A percentile compares a stretch with the other conserved stretches of the same genome.
Evolutionary conservation across 2,329 filamentous ascomycete species (phyloP).

Genomic region (Tricladium varicosporioides): DNA sequence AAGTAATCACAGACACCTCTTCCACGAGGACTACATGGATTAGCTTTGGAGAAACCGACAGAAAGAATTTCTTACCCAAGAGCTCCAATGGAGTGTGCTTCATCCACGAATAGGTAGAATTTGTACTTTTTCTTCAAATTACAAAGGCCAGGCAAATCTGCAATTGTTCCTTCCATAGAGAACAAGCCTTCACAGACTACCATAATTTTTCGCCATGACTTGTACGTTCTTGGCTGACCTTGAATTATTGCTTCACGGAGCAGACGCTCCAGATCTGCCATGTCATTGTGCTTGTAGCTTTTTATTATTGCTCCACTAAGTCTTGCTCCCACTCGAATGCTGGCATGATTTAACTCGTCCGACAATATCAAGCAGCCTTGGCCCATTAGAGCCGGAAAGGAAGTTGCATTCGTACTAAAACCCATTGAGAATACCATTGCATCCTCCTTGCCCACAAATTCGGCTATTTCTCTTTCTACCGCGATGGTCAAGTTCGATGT

Average conservation of each 20-base stretch:
- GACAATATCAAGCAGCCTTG: conserved; percentile 92
- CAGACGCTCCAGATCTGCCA: conserved; percentile 76
- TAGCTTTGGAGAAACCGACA: too few relatives aligned
- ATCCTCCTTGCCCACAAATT: conserved; percentile 86
- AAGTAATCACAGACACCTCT: conserved; percentile 96
- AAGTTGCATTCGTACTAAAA: conserved; percentile 88
- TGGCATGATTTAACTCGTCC: conserved; percentile 94
- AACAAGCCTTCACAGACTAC: conserved; percentile 93
- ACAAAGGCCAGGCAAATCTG: conserved; percentile 82
- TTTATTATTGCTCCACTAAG: conserved; percentile 88
- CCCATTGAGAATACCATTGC: conserved; percentile 98
- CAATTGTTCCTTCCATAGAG: conserved; percentile 98
- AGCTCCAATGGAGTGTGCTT: conserved; percentile 91
- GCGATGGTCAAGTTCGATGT: conserved; percentile 82
- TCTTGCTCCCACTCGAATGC: conserved; percentile 88
- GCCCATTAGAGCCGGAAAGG: conserved; percentile 83
- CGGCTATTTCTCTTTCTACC: conserved; percentile 81
- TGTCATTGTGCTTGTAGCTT: conserved; percentile 96
- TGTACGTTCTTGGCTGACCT: conserved; percentile 90
- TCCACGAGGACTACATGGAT: conserved; percentile 59
- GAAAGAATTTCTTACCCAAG: conserved; percentile 45
- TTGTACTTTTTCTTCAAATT: conserved; percentile 90
- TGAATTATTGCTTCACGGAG: conserved; percentile 90
- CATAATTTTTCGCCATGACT: conserved; percentile 97
- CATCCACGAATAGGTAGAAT: conserved; percentile 90